These are phyloP conservation scores for Eremothecium coryli DNA, from an alignment of 1,139 yeast species.

Conservation along the genomic window DNA sequence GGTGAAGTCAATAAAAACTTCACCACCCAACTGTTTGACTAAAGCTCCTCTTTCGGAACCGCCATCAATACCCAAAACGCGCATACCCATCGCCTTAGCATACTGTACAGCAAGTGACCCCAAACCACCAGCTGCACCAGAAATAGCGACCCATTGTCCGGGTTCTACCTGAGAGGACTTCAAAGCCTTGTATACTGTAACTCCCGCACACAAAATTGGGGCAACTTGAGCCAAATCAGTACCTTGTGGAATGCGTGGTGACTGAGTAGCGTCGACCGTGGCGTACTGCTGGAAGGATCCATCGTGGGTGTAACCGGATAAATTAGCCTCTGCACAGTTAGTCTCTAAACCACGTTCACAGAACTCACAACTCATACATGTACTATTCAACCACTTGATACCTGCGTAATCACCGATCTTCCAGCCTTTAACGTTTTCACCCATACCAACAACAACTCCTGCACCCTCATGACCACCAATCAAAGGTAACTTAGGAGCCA, in stretches of 20 bases:
- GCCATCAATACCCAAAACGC: constrained; percentile 55
- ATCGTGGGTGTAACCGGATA: constrained; percentile 60
- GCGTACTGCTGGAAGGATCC: constrained; percentile 64
- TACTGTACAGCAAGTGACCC: constrained; percentile 58
- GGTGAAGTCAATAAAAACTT: constrained; percentile 47
- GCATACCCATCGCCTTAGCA: constrained; percentile 56
- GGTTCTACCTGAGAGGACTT: constrained; percentile 48
- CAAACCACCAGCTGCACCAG: constrained; percentile 64
- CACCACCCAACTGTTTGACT: constrained; percentile 48
- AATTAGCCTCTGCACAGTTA: constrained; percentile 50
- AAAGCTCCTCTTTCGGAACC: constrained; percentile 49
- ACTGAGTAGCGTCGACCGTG: constrained; percentile 59
- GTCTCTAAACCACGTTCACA: constrained; percentile 49
- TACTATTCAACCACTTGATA: constrained; percentile 58
- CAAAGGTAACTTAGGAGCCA: constrained; percentile 49
- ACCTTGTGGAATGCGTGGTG: constrained; percentile 49
- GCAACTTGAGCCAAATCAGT: constrained; percentile 50
- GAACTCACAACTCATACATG: constrained; percentile 52
- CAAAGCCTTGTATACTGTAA: constrained; percentile 59
- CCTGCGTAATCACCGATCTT: constrained; percentile 57
- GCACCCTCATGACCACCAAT: constrained; percentile 71
- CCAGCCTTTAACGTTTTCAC: constrained; percentile 50
- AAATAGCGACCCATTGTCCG: constrained; percentile 56
- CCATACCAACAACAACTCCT: constrained; percentile 53
- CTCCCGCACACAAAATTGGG: constrained; percentile 62